These are phyloP conservation scores for Aureobasidium namibiae DNA, from an alignment of 2,329 filamentous ascomycete genomes.

Conservation along the genomic window DNA sequence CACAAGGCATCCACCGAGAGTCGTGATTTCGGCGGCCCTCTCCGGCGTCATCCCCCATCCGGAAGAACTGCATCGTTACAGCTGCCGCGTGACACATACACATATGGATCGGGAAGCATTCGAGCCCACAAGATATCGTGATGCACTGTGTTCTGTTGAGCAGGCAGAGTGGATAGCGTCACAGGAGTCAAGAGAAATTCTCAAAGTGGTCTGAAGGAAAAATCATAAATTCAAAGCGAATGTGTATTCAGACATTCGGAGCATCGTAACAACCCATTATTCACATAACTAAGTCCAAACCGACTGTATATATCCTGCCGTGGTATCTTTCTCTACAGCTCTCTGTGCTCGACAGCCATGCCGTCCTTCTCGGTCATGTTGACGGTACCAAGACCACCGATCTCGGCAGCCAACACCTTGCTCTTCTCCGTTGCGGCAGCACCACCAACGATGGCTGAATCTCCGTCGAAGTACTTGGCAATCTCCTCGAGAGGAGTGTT, in stretches of 20 bases:
- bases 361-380: constrained; percentile 18
- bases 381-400: constrained; percentile 20
- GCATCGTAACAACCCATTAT: neutral
- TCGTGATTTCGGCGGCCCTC: too few species aligned
- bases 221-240: constrained; percentile 3
- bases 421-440: constrained; percentile 28
- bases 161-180: neutral
- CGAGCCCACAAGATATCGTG: too few species aligned
- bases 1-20: too few species aligned
- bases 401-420: constrained; percentile 19
- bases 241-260: neutral
- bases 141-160: too few species aligned
- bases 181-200: neutral
- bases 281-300: neutral
- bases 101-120: too few species aligned
- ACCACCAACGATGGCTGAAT: constrained; percentile 31
- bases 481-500: constrained; percentile 39
- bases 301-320: neutral
- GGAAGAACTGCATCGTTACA: too few species aligned
- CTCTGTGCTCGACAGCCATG: constrained; percentile 20
- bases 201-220: neutral
- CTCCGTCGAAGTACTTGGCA: constrained; percentile 37
- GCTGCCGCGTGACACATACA: too few species aligned
- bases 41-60: too few species aligned
- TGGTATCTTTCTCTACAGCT: constrained; percentile 15